Percentiles rank a stretch among this genome's conserved stretches.
Evolutionary conservation across 148 eudicot genomes (phyloP).

Genomic region (Euryodendron excelsum): DNA sequence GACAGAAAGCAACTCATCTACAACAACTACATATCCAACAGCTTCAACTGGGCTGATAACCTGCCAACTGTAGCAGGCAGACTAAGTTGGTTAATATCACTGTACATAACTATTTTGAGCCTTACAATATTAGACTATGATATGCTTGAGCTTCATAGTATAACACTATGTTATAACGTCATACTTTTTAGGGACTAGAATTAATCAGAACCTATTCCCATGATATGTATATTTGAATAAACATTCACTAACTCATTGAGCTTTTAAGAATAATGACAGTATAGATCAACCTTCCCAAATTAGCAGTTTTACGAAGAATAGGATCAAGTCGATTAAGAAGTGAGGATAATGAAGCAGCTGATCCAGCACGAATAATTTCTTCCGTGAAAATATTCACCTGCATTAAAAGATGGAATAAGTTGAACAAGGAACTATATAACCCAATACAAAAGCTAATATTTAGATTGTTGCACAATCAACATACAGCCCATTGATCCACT

Average conservation of each 20-base stretch:
- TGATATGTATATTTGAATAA: neutral
- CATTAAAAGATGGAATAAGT: conserved; percentile 20
- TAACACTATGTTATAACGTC: neutral
- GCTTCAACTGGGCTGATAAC: conserved; percentile 98
- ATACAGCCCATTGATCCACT: conserved; percentile 92
- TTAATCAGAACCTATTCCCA: neutral
- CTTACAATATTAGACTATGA: neutral
- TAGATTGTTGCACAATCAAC: conserved; percentile 23
- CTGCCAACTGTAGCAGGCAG: conserved; percentile 79
- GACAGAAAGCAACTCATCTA: conserved; percentile 86
- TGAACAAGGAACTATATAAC: neutral
- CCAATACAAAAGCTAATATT: neutral
- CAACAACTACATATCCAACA: conserved; percentile 83
- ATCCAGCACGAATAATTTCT: conserved; percentile 95
- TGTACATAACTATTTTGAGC: neutral
- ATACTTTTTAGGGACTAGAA: neutral
- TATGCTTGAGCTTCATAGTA: neutral
- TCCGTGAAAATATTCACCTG: conserved; percentile 94
- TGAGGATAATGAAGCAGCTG: conserved; percentile 93
- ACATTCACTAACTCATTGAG: neutral
- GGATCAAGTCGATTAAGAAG: conserved; percentile 96
- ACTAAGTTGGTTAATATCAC: neutral
- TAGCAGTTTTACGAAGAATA: conserved; percentile 80
- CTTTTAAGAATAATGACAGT: conserved; percentile 1
- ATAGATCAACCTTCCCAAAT: conserved; percentile 79